Evolutionary conservation across 768 basidiomycete species (phyloP).

Genomic region (Kwoniella heveanensis): DNA sequence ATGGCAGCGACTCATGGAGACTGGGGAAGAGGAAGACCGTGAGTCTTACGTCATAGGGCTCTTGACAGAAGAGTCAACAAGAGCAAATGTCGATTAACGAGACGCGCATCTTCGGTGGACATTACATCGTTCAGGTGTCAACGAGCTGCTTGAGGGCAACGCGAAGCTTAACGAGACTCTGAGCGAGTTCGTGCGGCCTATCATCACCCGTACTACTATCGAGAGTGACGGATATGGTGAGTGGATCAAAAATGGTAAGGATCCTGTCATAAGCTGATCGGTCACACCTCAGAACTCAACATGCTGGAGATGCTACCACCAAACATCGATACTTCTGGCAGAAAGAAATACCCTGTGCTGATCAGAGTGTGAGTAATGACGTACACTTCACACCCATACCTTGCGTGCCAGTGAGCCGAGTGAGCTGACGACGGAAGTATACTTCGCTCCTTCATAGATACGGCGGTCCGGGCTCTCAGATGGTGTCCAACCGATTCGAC

Average conservation of each 20-base stretch:
- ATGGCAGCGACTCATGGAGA: constrained; percentile 75
- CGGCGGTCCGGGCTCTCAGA: constrained; percentile 85
- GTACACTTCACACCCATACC: too few relatives aligned
- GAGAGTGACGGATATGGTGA: constrained; percentile 78
- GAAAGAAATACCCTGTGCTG: constrained; percentile 91
- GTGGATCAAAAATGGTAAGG: too few relatives aligned
- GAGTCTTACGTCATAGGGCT: not conserved
- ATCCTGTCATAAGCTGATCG: too few relatives aligned
- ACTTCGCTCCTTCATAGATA: constrained; percentile 62
- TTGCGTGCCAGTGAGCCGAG: not conserved
- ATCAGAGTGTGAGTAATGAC: constrained; percentile 71
- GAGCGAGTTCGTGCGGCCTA: constrained; percentile 70
- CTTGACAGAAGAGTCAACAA: not conserved
- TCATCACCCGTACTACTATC: constrained; percentile 70
- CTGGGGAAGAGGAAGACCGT: constrained; percentile 48
- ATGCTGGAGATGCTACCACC: constrained; percentile 89
- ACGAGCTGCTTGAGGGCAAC: constrained; percentile 73
- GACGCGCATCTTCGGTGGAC: constrained; percentile 3
- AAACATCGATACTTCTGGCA: constrained; percentile 89
- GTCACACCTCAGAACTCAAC: constrained; percentile 74
- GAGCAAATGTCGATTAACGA: not conserved
- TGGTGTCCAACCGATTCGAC: constrained; percentile 67
- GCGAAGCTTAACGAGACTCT: constrained; percentile 67
- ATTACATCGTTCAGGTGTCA: constrained; percentile 56
- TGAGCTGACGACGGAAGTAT: not conserved